These are phyloP conservation scores for Ramularia collo-cygni DNA, from an alignment of 2,329 filamentous ascomycete species.

Conservation along the genomic window DNA sequence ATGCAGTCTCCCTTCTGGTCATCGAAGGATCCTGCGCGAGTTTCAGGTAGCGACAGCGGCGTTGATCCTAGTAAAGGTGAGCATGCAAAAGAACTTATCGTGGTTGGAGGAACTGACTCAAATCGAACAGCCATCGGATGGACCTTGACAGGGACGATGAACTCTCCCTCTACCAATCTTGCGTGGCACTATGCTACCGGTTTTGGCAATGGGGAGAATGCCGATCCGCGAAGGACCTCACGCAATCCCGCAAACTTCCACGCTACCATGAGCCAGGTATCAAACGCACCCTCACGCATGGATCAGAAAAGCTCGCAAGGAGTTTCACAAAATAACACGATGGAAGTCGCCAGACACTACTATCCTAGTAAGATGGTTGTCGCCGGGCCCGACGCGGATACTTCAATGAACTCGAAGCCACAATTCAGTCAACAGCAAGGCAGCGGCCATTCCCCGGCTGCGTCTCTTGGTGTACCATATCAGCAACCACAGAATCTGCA, in stretches of 20 bases:
- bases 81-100: slow-evolving; percentile 10
- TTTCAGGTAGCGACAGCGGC: slow-evolving; percentile 40
- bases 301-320: slow-evolving; percentile 7
- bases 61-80: slow-evolving; percentile 47
- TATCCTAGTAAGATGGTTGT: slow-evolving; percentile 1
- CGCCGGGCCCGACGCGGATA: slow-evolving; percentile 9
- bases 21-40: slow-evolving; percentile 16
- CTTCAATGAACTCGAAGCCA: slow-evolving; percentile 43
- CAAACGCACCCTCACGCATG: slow-evolving; percentile 2
- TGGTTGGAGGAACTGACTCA: slow-evolving; percentile 5
- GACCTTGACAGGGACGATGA: slow-evolving; percentile 81
- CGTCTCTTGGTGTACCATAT: slow-evolving; percentile 4
- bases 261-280: slow-evolving; percentile 5
- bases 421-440: slow-evolving; percentile 33
- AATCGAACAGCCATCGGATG: slow-evolving; percentile 59
- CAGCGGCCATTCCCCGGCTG: slow-evolving; percentile 9
- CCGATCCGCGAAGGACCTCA: slow-evolving; percentile 13
- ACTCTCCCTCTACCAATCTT: slow-evolving; percentile 76
- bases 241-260: slow-evolving; percentile 10
- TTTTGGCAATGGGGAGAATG: slow-evolving; percentile 10
- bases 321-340: slow-evolving; percentile 3
- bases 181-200: slow-evolving; percentile 69
- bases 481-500: slow-evolving; percentile 4
- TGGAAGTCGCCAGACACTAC: slow-evolving; percentile 8
- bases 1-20: slow-evolving; percentile 19